Evolutionary conservation across 306 rosid genomes (phyloP).

Genomic region (Cercis canadensis): DNA sequence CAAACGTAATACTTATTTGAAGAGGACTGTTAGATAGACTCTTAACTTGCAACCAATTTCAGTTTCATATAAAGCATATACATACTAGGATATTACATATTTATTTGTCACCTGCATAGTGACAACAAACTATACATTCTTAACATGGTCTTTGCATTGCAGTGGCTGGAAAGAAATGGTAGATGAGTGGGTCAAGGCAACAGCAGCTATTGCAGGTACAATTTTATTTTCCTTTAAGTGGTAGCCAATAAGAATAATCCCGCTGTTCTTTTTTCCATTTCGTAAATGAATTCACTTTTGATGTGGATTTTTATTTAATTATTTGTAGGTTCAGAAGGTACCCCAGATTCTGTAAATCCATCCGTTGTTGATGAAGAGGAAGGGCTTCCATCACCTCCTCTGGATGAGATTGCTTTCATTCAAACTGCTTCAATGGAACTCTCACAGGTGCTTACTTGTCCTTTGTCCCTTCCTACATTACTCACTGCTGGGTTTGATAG

Average conservation of each 20-base stretch:
- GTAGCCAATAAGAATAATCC: not conserved
- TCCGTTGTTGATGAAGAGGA: slow-evolving; percentile 72
- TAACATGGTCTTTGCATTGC: slow-evolving; percentile 38
- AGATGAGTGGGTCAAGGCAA: slow-evolving; percentile 76
- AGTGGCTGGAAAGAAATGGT: slow-evolving; percentile 86
- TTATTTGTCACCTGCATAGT: too few species aligned
- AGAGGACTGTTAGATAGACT: slow-evolving; percentile 9
- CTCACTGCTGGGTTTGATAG: slow-evolving; percentile 19
- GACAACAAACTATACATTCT: slow-evolving; percentile 14
- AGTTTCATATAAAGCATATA: slow-evolving; percentile 7
- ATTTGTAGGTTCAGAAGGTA: slow-evolving; percentile 59
- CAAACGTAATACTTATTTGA: slow-evolving; percentile 1
- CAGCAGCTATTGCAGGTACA: slow-evolving; percentile 51
- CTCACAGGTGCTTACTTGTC: slow-evolving; percentile 62
- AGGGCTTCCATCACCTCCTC: slow-evolving; percentile 94
- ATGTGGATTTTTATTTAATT: slow-evolving; percentile 19
- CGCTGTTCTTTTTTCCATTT: not conserved
- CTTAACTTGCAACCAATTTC: not conserved
- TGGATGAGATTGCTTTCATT: slow-evolving; percentile 82
- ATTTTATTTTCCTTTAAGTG: slow-evolving; percentile 19
- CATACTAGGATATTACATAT: not conserved
- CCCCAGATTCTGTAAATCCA: slow-evolving; percentile 76
- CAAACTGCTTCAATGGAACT: slow-evolving; percentile 77
- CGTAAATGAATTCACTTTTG: not conserved
- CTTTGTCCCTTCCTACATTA: slow-evolving; percentile 3